Evolutionary conservation across 495 filamentous ascomycete species (phyloP).

Genomic region (Podospora pseudoanserina): DNA sequence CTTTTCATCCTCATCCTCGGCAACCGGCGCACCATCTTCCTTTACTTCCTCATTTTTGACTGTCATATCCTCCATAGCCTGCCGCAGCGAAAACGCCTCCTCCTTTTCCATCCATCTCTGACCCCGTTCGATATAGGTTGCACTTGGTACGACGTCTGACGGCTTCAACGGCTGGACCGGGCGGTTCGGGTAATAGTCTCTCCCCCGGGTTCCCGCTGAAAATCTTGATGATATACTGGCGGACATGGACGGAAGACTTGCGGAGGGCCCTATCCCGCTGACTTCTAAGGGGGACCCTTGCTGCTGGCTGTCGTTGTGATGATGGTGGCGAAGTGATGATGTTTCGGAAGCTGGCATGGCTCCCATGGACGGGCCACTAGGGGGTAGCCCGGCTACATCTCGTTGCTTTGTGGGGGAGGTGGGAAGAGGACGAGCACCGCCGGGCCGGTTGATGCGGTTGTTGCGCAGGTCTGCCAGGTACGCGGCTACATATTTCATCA

Average conservation of each 20-base stretch:
- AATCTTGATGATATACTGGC: conserved; percentile 42
- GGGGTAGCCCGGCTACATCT: conserved; percentile 27
- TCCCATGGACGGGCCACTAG: conserved; percentile 34
- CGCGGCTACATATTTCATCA: conserved; percentile 51
- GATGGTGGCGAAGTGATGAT: conserved; percentile 24
- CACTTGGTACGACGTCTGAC: conserved; percentile 52
- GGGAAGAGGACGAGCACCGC: conserved; percentile 76
- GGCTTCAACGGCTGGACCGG: conserved; percentile 43
- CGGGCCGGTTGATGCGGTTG: conserved; percentile 71
- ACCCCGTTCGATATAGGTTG: conserved; percentile 73
- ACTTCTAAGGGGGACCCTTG: conserved; percentile 36
- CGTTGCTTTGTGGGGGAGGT: conserved; percentile 26
- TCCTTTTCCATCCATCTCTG: conserved; percentile 84
- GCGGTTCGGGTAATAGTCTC: conserved; percentile 44
- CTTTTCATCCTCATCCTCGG: conserved; percentile 56
- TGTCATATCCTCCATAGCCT: conserved; percentile 74
- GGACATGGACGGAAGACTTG: conserved; percentile 34
- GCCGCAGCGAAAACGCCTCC: conserved; percentile 70
- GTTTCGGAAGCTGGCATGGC: conserved; percentile 42
- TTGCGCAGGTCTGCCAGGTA: conserved; percentile 79
- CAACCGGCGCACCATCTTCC: conserved; percentile 19
- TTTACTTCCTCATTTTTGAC: conserved; percentile 28
- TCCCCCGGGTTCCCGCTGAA: conserved; percentile 36
- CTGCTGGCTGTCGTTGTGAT: conserved; percentile 17
- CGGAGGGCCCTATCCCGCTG: conserved; percentile 12